phyloP scores from a whole-genome alignment of 306 rosid genomes.

The Amphicarpaea edgeworthii region DNA sequence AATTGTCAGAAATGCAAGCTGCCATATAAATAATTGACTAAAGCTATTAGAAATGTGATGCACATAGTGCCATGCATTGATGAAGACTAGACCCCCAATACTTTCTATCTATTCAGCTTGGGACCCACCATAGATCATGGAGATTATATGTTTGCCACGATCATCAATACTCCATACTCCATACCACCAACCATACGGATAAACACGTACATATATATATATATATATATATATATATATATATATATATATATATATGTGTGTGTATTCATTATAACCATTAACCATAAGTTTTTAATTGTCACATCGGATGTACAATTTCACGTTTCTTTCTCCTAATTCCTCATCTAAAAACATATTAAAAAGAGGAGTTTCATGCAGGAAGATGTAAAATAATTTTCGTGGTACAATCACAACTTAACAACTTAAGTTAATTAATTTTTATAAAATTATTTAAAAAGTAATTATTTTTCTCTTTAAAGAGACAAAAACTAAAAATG shows the following conservation, averaged over 20 bases:
- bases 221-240: too few relatives aligned
- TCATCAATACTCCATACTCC: background rate
- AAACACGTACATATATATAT: background rate
- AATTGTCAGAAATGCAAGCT: background rate
- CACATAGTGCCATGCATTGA: constrained; percentile 59
- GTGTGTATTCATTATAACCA: too few relatives aligned
- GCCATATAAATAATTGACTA: background rate
- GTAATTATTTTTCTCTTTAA: too few relatives aligned
- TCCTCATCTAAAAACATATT: too few relatives aligned
- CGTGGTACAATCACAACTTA: too few relatives aligned
- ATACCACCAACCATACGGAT: constrained; percentile 11
- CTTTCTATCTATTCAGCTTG: background rate
- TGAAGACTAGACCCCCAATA: constrained; percentile 29
- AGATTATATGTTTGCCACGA: constrained; percentile 1
- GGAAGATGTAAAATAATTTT: too few relatives aligned
- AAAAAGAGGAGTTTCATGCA: too few relatives aligned
- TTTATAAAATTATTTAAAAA: too few relatives aligned
- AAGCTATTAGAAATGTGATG: constrained; percentile 33
- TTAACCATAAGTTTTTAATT: too few relatives aligned
- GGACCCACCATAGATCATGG: constrained; percentile 44
- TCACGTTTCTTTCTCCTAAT: background rate
- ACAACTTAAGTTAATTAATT: too few relatives aligned
- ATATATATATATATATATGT: too few relatives aligned
- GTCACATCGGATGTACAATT: background rate
- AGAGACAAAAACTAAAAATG: too few relatives aligned